These are phyloP conservation scores for Castanea mollissima DNA, from an alignment of 306 rosid genomes.

Conservation along the genomic window DNA sequence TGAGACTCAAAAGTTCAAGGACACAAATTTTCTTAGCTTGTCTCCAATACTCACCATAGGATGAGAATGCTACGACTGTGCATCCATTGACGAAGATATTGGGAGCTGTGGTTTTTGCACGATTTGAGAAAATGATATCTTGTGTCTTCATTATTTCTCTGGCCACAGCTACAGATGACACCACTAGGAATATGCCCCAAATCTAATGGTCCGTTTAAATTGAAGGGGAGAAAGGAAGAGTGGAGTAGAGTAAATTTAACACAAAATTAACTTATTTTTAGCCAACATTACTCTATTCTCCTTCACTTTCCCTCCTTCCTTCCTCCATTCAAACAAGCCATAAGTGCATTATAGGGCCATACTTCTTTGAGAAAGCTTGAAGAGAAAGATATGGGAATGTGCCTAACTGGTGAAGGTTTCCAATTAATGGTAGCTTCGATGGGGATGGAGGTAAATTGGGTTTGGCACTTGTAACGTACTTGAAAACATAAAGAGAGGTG, in stretches of 20 bases:
- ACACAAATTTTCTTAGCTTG: constrained; percentile 29
- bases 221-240: too few relatives aligned
- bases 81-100: constrained; percentile 21
- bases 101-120: constrained; percentile 9
- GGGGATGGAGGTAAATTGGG: constrained; percentile 39
- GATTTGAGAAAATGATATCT: constrained; percentile 3
- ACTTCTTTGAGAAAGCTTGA: constrained; percentile 15
- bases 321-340: too few relatives aligned
- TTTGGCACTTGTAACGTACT: background rate
- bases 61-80: constrained; percentile 19
- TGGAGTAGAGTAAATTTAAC: too few relatives aligned
- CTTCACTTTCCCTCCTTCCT: too few relatives aligned
- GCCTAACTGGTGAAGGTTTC: constrained; percentile 47
- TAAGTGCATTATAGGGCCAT: constrained; percentile 35
- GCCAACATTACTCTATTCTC: too few relatives aligned
- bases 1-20: constrained; percentile 35
- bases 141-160: background rate
- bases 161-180: constrained; percentile 16
- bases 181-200: constrained; percentile 24
- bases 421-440: constrained; percentile 34
- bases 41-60: constrained; percentile 41
- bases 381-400: constrained; percentile 33
- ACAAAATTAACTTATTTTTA: too few relatives aligned
- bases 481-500: background rate
- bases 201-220: background rate